phyloP scores from a whole-genome alignment of 306 rosid genomes.

The Citrullus colocynthis region DNA sequence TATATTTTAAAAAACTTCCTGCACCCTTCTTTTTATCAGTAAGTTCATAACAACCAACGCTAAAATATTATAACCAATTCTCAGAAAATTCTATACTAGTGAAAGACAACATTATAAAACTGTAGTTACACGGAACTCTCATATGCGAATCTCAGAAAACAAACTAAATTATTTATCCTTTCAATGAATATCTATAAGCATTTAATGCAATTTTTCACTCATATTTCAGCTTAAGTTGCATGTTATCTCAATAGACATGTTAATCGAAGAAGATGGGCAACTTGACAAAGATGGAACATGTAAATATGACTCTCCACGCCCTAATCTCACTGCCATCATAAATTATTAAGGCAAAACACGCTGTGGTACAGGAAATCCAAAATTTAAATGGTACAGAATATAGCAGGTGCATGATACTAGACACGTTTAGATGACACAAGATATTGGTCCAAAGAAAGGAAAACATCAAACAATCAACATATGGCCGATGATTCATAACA shows the following conservation, averaged over 20 bases:
- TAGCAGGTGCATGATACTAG: not conserved
- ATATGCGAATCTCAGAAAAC: not conserved
- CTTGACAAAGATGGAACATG: too few relatives aligned
- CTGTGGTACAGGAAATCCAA: not conserved
- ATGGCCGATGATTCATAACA: not conserved
- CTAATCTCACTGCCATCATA: not conserved
- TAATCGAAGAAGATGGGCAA: too few relatives aligned
- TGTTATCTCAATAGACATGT: not conserved
- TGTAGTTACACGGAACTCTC: not conserved
- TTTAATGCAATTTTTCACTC: not conserved
- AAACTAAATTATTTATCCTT: not conserved
- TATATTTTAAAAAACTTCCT: not conserved
- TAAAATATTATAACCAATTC: not conserved
- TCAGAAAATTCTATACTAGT: not conserved
- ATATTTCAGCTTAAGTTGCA: not conserved
- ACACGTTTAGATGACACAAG: not conserved
- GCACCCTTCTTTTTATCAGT: not conserved
- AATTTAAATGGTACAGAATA: not conserved
- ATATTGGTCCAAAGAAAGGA: not conserved
- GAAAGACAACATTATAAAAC: not conserved
- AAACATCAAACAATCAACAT: not conserved
- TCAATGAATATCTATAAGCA: not conserved
- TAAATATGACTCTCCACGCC: not conserved
- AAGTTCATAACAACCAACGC: not conserved
- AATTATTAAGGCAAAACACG: not conserved